Evolutionary conservation across 371 early-diverging fungal genomes (phyloP).

Genomic region (Fennellomyces sp.): DNA sequence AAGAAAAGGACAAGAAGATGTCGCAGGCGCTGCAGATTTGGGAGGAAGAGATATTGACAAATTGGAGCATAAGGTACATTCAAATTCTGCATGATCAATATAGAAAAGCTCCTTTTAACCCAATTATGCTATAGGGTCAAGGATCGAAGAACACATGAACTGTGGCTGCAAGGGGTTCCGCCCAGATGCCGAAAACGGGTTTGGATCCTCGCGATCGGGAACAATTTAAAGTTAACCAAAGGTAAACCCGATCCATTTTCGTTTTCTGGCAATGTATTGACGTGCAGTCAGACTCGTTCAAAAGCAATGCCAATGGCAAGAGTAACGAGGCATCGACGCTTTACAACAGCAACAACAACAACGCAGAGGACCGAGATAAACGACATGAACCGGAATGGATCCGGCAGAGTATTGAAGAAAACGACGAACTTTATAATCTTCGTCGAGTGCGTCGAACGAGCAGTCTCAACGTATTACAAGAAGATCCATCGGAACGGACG

Average conservation of each 20-base stretch:
- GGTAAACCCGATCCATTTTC: conserved; percentile 8
- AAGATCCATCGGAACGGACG: conserved; percentile 11
- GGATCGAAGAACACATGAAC: conserved; percentile 31
- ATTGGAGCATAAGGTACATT: conserved; percentile 39
- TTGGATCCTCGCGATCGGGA: conserved; percentile 49
- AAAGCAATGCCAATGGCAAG: neutral
- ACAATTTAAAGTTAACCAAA: conserved; percentile 36
- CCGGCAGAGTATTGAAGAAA: conserved; percentile 2
- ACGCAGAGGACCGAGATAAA: conserved; percentile 4
- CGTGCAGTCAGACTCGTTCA: neutral
- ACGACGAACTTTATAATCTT: conserved; percentile 14
- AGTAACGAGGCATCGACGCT: neutral
- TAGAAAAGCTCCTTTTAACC: too few species aligned
- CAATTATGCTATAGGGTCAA: conserved; percentile 17
- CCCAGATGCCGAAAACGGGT: conserved; percentile 48
- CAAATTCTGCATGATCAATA: neutral
- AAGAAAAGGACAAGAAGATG: conserved; percentile 26
- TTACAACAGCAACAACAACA: neutral
- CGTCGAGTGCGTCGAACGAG: conserved; percentile 38
- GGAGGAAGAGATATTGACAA: conserved; percentile 48
- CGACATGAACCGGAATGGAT: conserved; percentile 3
- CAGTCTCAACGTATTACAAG: conserved; percentile 46
- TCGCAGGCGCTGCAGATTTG: conserved; percentile 31
- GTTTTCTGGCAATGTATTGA: neutral
- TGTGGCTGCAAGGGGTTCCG: conserved; percentile 52